Base-by-base conservation (phyloP, 1,139 yeast species). In the Pichia sp. region DNA sequence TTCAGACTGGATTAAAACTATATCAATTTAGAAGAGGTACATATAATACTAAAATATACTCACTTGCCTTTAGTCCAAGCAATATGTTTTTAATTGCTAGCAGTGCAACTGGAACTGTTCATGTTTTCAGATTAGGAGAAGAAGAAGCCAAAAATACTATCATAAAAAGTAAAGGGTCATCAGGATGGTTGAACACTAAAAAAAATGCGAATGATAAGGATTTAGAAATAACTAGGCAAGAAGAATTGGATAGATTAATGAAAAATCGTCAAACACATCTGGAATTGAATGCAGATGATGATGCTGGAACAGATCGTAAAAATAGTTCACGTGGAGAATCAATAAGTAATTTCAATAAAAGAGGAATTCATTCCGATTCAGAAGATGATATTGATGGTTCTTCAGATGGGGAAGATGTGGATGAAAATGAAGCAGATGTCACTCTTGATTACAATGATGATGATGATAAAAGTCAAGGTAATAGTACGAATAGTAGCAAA, bases 11-110 rank as follows among this genome's bases (percentile, higher is more conserved):
- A 0, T 75, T 79, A 27, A 87, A 90, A 60, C 68, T 90, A 45
- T 88, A 80, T 62, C 97, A 92, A 65, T 92, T 92, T 66, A 75
- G 98, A 57, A 75, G 97, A 62, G 98, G 98, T 1, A 86, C 97
- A 1, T 90, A 90, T 63, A 95, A 96, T 3, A 85, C 97, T 6
- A 82, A 76, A 59, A 88, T 92, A n/a, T 85, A 83, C 61, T 83
- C 95, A 2, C 73, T 92, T 55, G 78, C 83, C 35, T 92, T 92
- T 67, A 85, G 94, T 58, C 74, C 76, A 34, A 86, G 86, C 57
- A 84, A 89, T 56, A 73, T 73, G 46, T 81, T 85, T 60, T 75
- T 92, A 39, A 79, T 89, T 32, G 97, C 94, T 2, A 82, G 95
- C 31, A 84, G 95, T 42, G 86, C 97, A 0, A 87, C 96, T 34